Percentiles rank a stretch among this genome's conserved stretches.
phyloP scores from a whole-genome alignment of 2,329 filamentous ascomycete species.

The Fusarium pilosicola region DNA sequence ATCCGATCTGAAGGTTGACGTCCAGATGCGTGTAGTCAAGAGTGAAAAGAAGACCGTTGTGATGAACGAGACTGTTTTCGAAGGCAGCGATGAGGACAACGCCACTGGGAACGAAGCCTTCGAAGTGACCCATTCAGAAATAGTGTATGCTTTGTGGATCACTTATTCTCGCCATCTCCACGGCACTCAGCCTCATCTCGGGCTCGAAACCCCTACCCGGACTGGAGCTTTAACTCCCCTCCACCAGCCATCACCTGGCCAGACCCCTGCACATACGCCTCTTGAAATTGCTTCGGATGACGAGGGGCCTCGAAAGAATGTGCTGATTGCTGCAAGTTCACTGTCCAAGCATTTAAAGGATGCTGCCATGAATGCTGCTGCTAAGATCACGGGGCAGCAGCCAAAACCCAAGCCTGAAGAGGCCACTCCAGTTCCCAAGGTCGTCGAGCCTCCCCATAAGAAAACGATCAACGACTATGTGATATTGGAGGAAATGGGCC shows the following conservation, averaged over 20 bases:
- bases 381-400: conserved; percentile 60
- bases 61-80: conserved; percentile 71
- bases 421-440: conserved; percentile 49
- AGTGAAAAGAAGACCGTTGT: conserved; percentile 76
- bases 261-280: conserved; percentile 68
- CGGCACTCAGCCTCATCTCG: conserved; percentile 69
- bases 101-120: conserved; percentile 56
- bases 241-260: conserved; percentile 81
- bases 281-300: conserved; percentile 66
- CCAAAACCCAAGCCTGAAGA: conserved; percentile 47
- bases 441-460: conserved; percentile 63
- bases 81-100: conserved; percentile 67
- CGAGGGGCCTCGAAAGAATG: conserved; percentile 55
- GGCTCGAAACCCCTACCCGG: conserved; percentile 69
- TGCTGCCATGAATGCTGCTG: conserved; percentile 64
- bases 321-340: conserved; percentile 55
- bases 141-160: conserved; percentile 96
- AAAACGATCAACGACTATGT: conserved; percentile 90
- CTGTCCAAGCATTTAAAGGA: conserved; percentile 68
- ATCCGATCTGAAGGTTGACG: conserved; percentile 89
- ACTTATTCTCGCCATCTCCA: conserved; percentile 96
- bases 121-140: conserved; percentile 70
- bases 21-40: conserved; percentile 96
- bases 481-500: conserved; percentile 97
- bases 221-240: conserved; percentile 76